These are phyloP conservation scores for Fusarium penzigii DNA, from an alignment of 2,329 filamentous ascomycete genomes.

Conservation along the genomic window DNA sequence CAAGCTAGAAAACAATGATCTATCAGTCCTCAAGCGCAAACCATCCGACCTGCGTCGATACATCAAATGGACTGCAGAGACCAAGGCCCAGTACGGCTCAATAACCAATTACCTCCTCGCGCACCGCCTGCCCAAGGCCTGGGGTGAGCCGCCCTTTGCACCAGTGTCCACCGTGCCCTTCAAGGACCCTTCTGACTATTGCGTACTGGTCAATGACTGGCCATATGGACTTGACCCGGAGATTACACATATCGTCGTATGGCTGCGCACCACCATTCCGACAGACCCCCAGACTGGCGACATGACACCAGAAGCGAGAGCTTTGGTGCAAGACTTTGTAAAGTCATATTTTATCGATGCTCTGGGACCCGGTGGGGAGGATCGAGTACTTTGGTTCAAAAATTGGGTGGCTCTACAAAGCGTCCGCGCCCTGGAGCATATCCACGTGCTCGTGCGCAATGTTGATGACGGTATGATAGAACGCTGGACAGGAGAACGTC, in stretches of 20 bases:
- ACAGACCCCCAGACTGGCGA: conserved; percentile 71
- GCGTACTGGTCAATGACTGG: conserved; percentile 88
- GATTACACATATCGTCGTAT: conserved; percentile 84
- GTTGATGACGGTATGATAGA: conserved; percentile 53
- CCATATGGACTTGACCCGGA: conserved; percentile 74
- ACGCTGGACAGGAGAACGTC: conserved; percentile 53
- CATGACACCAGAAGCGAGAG: conserved; percentile 67
- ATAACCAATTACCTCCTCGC: conserved; percentile 77
- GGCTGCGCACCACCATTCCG: conserved; percentile 81
- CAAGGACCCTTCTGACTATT: conserved; percentile 57
- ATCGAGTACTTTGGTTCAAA: conserved; percentile 81
- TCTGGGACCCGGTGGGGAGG: conserved; percentile 50
- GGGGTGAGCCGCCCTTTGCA: conserved; percentile 63
- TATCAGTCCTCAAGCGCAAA: conserved; percentile 75
- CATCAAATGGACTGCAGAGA: conserved; percentile 71
- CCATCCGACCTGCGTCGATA: conserved; percentile 81
- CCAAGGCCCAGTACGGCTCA: conserved; percentile 73
- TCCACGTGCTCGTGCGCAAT: conserved; percentile 72
- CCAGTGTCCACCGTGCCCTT: conserved; percentile 54
- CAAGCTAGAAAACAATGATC: conserved; percentile 53
- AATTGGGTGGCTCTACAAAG: conserved; percentile 91
- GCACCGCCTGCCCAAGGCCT: conserved; percentile 66
- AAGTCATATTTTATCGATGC: conserved; percentile 65
- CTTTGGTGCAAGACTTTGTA: conserved; percentile 69
- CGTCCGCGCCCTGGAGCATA: conserved; percentile 83